These are phyloP conservation scores for Fusarium transvaalense DNA, from an alignment of 2,329 filamentous ascomycete genomes.

Conservation along the genomic window DNA sequence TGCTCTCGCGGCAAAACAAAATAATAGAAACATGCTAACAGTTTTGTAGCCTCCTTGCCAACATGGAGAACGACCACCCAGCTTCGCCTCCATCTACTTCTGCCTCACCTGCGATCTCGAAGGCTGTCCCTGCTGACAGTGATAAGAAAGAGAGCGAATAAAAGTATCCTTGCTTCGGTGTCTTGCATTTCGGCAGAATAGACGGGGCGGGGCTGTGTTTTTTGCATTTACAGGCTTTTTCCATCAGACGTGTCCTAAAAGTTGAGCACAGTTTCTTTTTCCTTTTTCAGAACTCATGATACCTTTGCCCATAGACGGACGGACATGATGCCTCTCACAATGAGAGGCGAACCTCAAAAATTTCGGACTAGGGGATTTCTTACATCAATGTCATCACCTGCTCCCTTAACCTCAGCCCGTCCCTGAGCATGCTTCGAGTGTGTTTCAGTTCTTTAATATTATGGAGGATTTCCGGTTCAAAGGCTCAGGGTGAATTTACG, in stretches of 20 bases:
- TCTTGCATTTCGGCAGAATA: slow-evolving; percentile 65
- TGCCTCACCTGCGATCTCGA: slow-evolving; percentile 74
- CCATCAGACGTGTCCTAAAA: slow-evolving; percentile 61
- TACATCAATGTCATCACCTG: slow-evolving; percentile 50
- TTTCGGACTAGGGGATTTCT: slow-evolving; percentile 49
- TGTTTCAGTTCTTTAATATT: slow-evolving; percentile 50
- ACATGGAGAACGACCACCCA: slow-evolving; percentile 72
- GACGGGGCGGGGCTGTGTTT: slow-evolving; percentile 60
- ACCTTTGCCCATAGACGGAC: slow-evolving; percentile 63
- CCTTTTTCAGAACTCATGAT: slow-evolving; percentile 59
- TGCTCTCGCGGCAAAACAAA: background rate
- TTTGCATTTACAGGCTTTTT: slow-evolving; percentile 63
- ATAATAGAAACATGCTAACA: slow-evolving; percentile 5
- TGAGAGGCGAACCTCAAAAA: slow-evolving; percentile 47
- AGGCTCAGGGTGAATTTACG: slow-evolving; percentile 32
- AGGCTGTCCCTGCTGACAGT: slow-evolving; percentile 67
- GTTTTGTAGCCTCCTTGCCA: slow-evolving; percentile 65
- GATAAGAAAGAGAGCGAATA: slow-evolving; percentile 67
- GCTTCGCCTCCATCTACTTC: slow-evolving; percentile 78
- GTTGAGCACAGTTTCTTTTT: slow-evolving; percentile 56
- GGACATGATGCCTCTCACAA: slow-evolving; percentile 52
- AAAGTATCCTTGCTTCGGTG: slow-evolving; percentile 52
- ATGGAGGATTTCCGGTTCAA: slow-evolving; percentile 45
- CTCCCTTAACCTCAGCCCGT: slow-evolving; percentile 43
- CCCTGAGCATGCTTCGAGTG: slow-evolving; percentile 44